Base-by-base conservation (phyloP, 2,329 filamentous ascomycete species). In the Colletotrichum orchidophilum region DNA sequence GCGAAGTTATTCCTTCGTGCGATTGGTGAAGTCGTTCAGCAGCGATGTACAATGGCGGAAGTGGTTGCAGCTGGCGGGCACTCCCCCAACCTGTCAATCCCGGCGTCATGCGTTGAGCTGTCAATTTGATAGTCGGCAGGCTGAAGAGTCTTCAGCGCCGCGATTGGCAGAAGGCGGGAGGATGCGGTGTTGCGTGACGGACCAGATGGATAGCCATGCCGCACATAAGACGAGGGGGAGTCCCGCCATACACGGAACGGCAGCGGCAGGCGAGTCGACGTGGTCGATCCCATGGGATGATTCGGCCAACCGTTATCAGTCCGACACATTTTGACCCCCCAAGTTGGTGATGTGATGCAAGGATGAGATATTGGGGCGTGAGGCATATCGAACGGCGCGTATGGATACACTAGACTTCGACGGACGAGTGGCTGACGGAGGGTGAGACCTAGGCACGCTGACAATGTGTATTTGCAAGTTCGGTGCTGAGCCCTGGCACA, bases 341-440 rank as follows among this genome's bases (percentile, higher is more conserved):
- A 33, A 15, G 58, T 62, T 35, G 63, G 59, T 71, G 68, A 71
- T 71, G 64, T 27, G 68, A 63, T 49, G 59, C 68, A 68, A 68
- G 68, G 58, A 53, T 71, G 57, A 63, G 21, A 53, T 27, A 69
- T 29, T 33, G 24, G 54, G 13, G 24, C 26, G 46, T 53, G 13
- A 35, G 46, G n/a, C 21, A 33, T 21, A 58, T 52, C 21, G 27
- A 46, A 42, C 31, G 42, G 27, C 21, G 50, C 35, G 18, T n/a
- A 24, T 26, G 5, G 24, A 27, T 46, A 42, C 9, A 46, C 26
- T 27, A 6, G 3, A 18, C 42, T 26, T 58, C 8, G 63, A 65
- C 13, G 52, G 9, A 29, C 26, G 27, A 21, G 18, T 65, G 35
- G 11, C 24, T 49, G 35, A 63, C 46, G 54, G 42, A 53, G 24